Evolutionary conservation across 345 rosid species (phyloP).

Genomic region (Alliaria petiolata): DNA sequence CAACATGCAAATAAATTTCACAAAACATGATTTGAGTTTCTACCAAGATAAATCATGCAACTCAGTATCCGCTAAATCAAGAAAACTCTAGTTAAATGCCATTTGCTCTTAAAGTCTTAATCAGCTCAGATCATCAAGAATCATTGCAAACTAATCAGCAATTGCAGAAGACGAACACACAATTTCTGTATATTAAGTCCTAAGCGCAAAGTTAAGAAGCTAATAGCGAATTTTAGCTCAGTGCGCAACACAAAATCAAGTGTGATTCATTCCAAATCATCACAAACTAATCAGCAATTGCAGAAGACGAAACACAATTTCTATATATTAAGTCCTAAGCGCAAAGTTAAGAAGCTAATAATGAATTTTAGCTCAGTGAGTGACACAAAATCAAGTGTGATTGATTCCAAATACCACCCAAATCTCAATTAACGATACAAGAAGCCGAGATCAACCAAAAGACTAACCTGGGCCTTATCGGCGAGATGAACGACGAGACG

Average conservation of each 20-base stretch:
- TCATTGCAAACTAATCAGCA: background rate
- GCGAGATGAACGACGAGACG: conserved; percentile 96
- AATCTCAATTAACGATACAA: background rate
- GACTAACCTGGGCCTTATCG: conserved; percentile 92
- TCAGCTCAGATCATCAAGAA: background rate
- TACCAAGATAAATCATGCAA: background rate
- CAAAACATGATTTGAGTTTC: background rate
- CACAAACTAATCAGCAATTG: background rate
- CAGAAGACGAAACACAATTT: background rate
- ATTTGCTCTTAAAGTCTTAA: no score
- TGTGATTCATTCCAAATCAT: background rate
- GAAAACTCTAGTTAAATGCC: background rate
- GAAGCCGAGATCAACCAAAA: background rate
- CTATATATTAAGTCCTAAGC: background rate
- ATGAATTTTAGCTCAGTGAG: background rate
- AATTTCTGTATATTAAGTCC: background rate
- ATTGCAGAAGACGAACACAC: background rate
- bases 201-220: background rate
- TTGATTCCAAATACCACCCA: background rate
- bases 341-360: background rate
- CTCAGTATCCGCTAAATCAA: background rate
- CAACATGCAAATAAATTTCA: no score
- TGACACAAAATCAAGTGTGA: background rate
- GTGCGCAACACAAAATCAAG: background rate
- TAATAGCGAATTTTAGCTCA: background rate